Evolutionary conservation across 2,329 filamentous ascomycete genomes (phyloP).

Genomic region (Alternaria conjuncta): DNA sequence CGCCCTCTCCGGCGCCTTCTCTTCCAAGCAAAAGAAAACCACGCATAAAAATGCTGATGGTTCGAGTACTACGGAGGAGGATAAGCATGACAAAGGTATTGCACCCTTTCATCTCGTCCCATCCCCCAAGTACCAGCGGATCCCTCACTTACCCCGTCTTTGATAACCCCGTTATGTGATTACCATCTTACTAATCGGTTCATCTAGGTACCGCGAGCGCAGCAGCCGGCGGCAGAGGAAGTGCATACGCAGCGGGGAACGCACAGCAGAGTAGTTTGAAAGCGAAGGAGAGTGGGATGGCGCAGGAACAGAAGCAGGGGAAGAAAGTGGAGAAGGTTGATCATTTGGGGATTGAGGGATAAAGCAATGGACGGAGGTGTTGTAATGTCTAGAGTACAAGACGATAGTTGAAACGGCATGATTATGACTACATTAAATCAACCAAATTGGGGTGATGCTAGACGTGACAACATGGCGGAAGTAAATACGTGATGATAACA

Average conservation of each 20-base stretch:
- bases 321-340: slow-evolving; percentile 33
- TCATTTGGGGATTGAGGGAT: slow-evolving; percentile 46
- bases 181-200: neutral
- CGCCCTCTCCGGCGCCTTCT: slow-evolving; percentile 42
- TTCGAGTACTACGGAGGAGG: slow-evolving; percentile 26
- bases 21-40: slow-evolving; percentile 38
- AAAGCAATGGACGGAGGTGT: neutral
- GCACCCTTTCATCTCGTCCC: no score
- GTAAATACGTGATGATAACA: fast-evolving
- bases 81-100: slow-evolving; percentile 34
- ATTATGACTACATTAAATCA: neutral
- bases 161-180: fast-evolving
- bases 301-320: slow-evolving; percentile 10
- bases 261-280: slow-evolving; percentile 24
- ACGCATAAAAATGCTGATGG: slow-evolving; percentile 40
- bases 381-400: no score
- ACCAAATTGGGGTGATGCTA: neutral
- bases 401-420: neutral
- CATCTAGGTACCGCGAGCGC: slow-evolving; percentile 26
- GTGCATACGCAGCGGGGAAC: slow-evolving; percentile 28
- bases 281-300: slow-evolving; percentile 4
- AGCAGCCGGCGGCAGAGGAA: slow-evolving; percentile 25
- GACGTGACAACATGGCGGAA: neutral
- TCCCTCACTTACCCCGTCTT: neutral
- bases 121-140: neutral